Evolutionary conservation across 2,329 filamentous ascomycete genomes (phyloP), one percentile per base, ranked within the genome.

Genomic region (Pestalotiopsis sp.): DNA sequence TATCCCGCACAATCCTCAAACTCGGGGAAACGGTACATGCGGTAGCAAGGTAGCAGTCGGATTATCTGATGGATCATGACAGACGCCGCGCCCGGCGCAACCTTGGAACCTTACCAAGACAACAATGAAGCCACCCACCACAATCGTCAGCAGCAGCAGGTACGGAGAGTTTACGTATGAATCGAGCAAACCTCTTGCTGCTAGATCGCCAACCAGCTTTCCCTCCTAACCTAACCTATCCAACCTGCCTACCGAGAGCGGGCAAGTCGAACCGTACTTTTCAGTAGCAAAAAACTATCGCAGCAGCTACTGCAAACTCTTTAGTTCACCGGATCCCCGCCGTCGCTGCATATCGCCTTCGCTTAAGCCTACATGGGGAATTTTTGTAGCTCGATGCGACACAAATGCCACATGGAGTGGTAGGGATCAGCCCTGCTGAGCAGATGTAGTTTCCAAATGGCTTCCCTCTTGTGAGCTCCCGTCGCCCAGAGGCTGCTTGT

Each of bases 381-480:
- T 27, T 59, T 23, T 38, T 62, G 59, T 52, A 64, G 61, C 25
- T 66, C 23, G 41, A 38, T 31, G 23, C 52, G 45, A 57, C 64
- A 66, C 45, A 66, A 57, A 66, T 64, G 64, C 64, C 64, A 66
- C 64, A 66, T 66, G 64, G 64, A 17, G n/a, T 2, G 64, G 64
- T 58, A 66, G 64, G 64, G 64, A 66, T 66, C 36, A 66, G 64
- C 36, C 64, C 64, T 56, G 64, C 49, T 64, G 45, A 52, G 17
- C 45, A 52, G 20, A 20, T 36, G 31, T 36, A n/a, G 45, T 52
- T 20, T 36, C 31, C 31, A 36, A 9, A 9, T 52, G 45, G 45
- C 17, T 52, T n/a, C 17, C 45, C 20, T 20, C 17, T 20, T 52
- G 45, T 23, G 45, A n/a, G 17, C 17, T 52, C 45, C 45, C 45